These are phyloP conservation scores for Boletus vinaceobasis DNA, from an alignment of 768 basidiomycete genomes.

Conservation along the genomic window DNA sequence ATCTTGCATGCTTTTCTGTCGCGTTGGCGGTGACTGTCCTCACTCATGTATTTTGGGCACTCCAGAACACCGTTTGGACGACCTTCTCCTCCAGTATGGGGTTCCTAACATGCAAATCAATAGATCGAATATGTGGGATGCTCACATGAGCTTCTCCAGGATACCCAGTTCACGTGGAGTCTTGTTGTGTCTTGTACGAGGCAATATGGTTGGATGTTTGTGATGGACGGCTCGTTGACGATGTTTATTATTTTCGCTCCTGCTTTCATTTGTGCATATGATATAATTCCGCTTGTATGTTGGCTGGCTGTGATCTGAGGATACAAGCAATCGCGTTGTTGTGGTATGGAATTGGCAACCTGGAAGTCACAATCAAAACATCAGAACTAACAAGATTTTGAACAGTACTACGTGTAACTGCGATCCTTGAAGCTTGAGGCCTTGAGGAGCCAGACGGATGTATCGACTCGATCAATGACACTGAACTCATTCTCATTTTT, in stretches of 20 bases:
- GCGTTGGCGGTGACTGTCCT: slow-evolving; percentile 13
- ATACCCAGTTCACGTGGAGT: not conserved
- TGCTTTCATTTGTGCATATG: slow-evolving; percentile 4
- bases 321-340: not conserved
- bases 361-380: not conserved
- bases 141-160: not conserved
- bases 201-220: not conserved
- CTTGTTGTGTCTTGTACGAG: slow-evolving; percentile 4
- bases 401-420: not conserved
- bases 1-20: slow-evolving; percentile 16
- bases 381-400: not conserved
- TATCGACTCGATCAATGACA: not conserved
- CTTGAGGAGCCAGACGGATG: not conserved
- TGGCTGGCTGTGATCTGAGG: not conserved
- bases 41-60: slow-evolving; percentile 17
- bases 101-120: slow-evolving; percentile 3
- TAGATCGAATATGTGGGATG: slow-evolving; percentile 2
- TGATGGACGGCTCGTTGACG: not conserved
- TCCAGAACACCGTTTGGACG: slow-evolving; percentile 25
- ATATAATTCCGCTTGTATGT: not conserved
- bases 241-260: not conserved
- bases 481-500: not conserved
- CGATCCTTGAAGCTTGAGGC: not conserved
- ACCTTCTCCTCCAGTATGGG: slow-evolving; percentile 21
- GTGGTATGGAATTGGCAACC: no score